phyloP scores from a whole-genome alignment of 179 eudicot species.

The Kewa caespitosa region DNA sequence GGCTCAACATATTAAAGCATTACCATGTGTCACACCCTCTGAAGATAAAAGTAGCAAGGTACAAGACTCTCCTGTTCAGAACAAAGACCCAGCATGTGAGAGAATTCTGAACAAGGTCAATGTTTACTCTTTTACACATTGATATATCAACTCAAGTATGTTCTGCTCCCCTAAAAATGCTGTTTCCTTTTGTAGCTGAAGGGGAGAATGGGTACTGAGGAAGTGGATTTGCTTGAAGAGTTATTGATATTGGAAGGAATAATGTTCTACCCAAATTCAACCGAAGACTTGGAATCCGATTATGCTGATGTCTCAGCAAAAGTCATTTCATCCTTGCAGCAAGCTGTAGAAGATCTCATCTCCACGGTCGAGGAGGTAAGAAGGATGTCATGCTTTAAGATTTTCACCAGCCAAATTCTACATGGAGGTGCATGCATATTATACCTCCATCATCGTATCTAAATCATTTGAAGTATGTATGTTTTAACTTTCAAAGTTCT shows the following conservation, averaged over 20 bases:
- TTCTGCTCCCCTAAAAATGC: not conserved
- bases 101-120: conserved; percentile 65
- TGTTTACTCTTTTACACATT: not conserved
- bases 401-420: not conserved
- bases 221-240: conserved; percentile 67
- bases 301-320: conserved; percentile 46
- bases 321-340: conserved; percentile 61
- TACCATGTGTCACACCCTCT: conserved; percentile 33
- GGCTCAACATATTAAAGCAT: conserved; percentile 84
- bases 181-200: conserved; percentile 47
- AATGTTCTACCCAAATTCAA: conserved; percentile 46
- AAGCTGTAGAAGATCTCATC: conserved; percentile 57
- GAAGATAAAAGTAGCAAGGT: conserved; percentile 51
- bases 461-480: too few relatives aligned
- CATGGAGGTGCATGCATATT: not conserved
- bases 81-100: conserved; percentile 44
- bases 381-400: conserved; percentile 1
- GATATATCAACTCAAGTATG: not conserved
- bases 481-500: not conserved
- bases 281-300: conserved; percentile 56
- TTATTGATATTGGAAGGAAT: conserved; percentile 62
- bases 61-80: conserved; percentile 26
- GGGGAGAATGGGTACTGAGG: conserved; percentile 53
- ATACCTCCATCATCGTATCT: not conserved
- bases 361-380: conserved; percentile 50